Conservation (phyloP, 2,329 filamentous ascomycete genomes). For the Cladosporium austrohemisphaericum region DNA sequence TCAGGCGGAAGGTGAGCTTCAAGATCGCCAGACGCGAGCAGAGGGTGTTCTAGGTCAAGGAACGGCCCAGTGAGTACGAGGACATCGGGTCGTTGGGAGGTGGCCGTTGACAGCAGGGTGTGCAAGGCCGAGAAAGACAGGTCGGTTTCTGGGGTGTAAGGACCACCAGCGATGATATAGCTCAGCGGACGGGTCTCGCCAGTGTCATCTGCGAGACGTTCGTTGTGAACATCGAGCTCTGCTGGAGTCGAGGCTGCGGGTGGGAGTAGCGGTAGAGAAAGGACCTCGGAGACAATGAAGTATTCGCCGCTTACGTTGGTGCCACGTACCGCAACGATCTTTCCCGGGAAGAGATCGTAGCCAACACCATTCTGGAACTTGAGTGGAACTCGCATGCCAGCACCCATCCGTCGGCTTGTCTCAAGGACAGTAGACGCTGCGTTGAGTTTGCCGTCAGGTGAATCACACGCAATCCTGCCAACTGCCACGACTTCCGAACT, state of each 20-base stretch:
- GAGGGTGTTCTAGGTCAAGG: slow-evolving; percentile 84
- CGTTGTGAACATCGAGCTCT: slow-evolving; percentile 64
- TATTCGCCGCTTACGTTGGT: slow-evolving; percentile 81
- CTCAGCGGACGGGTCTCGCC: slow-evolving; percentile 64
- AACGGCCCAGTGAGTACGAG: slow-evolving; percentile 83
- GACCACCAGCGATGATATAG: slow-evolving; percentile 75
- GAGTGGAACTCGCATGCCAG: slow-evolving; percentile 75
- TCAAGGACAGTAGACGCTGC: slow-evolving; percentile 81
- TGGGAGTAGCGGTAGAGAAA: slow-evolving; percentile 70
- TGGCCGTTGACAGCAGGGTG: slow-evolving; percentile 73
- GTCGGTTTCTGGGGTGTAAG: slow-evolving; percentile 89
- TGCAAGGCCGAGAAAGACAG: slow-evolving; percentile 85
- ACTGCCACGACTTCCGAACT: slow-evolving; percentile 86
- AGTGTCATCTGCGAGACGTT: slow-evolving; percentile 63
- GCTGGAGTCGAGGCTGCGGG: slow-evolving; percentile 66
- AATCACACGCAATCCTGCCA: slow-evolving; percentile 86
- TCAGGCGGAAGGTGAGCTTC: slow-evolving; percentile 43
- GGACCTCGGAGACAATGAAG: slow-evolving; percentile 74
- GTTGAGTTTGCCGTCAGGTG: slow-evolving; percentile 81
- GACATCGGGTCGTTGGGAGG: slow-evolving; percentile 69
- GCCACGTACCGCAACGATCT: slow-evolving; percentile 83
- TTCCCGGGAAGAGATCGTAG: slow-evolving; percentile 89
- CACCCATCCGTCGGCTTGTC: slow-evolving; percentile 77
- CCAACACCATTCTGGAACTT: slow-evolving; percentile 63
- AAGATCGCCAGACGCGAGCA: slow-evolving; percentile 60